These are phyloP conservation scores for Notholithocarpus densiflorus DNA, from an alignment of 306 rosid genomes.

Conservation along the genomic window DNA sequence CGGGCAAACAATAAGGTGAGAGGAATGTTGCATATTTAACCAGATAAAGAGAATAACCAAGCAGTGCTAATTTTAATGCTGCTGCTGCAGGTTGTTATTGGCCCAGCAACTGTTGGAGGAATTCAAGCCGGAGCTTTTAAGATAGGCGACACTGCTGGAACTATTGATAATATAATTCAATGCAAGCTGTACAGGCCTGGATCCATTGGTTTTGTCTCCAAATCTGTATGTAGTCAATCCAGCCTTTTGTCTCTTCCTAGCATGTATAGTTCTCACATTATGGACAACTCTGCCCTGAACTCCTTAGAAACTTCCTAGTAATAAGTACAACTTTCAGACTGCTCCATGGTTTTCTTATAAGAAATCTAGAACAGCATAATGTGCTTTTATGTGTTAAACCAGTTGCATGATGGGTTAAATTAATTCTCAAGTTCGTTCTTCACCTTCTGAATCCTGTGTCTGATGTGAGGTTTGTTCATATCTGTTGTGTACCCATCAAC, in stretches of 20 bases:
- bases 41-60: slow-evolving; percentile 10
- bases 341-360: background rate
- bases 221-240: slow-evolving; percentile 70
- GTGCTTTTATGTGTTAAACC: slow-evolving; percentile 4
- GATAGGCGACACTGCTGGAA: slow-evolving; percentile 99
- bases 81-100: slow-evolving; percentile 74
- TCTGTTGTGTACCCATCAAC: slow-evolving; percentile 5
- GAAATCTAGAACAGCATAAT: background rate
- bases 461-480: slow-evolving; percentile 11
- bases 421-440: slow-evolving; percentile 8
- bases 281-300: slow-evolving; percentile 2
- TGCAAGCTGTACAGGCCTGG: slow-evolving; percentile 99
- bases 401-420: slow-evolving; percentile 1
- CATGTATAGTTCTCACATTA: slow-evolving; percentile 19
- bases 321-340: background rate
- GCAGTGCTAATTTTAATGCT: slow-evolving; percentile 25
- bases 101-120: slow-evolving; percentile 99
- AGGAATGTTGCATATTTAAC: slow-evolving; percentile 15
- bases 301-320: background rate
- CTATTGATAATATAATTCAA: slow-evolving; percentile 85
- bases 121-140: slow-evolving; percentile 99
- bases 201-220: slow-evolving; percentile 99
- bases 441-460: slow-evolving; percentile 2
- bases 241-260: slow-evolving; percentile 6
- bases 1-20: slow-evolving; percentile 89